Percentiles rank a stretch among this genome's conserved stretches.
Conservation (phyloP, 2,329 filamentous ascomycete species). For the Phyllosticta paracitricarpa region DNA sequence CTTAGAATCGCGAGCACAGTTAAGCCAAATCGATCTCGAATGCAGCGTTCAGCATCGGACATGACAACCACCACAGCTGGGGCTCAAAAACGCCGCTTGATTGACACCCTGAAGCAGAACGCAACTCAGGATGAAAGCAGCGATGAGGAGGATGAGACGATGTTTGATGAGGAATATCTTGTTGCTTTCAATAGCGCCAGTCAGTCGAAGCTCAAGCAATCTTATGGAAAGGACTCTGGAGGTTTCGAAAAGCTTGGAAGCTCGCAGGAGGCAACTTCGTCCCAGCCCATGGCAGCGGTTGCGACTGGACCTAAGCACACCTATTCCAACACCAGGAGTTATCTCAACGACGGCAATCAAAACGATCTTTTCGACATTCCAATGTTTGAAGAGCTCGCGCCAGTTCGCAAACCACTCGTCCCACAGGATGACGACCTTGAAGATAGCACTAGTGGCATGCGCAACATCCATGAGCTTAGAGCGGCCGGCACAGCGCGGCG, state of each 20-base stretch:
- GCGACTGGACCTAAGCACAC: constrained; percentile 38
- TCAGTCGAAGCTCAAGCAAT: background rate
- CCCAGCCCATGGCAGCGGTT: background rate
- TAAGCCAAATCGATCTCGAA: background rate
- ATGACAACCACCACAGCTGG: background rate
- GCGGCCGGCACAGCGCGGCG: constrained; percentile 48
- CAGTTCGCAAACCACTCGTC: background rate
- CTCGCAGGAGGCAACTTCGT: constrained; percentile 1
- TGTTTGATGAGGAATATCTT: background rate
- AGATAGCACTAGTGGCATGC: constrained; percentile 34
- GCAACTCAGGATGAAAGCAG: background rate
- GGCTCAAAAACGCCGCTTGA: constrained; percentile 11
- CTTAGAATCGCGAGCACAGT: constrained; percentile 19
- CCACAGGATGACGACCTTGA: constrained; percentile 36
- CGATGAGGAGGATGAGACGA: constrained; percentile 13
- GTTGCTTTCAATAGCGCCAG: background rate
- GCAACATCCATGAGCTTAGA: constrained; percentile 53
- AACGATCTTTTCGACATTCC: constrained; percentile 30
- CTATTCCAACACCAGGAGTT: constrained; percentile 50
- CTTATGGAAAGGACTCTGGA: background rate
- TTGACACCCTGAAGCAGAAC: constrained; percentile 16
- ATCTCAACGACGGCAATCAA: constrained; percentile 43
- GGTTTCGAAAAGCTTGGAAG: constrained; percentile 3
- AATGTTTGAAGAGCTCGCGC: constrained; percentile 14
- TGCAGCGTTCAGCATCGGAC: constrained; percentile 6